Conservation (phyloP, 2,329 filamentous ascomycete genomes). For the Scorias spongiosa region DNA sequence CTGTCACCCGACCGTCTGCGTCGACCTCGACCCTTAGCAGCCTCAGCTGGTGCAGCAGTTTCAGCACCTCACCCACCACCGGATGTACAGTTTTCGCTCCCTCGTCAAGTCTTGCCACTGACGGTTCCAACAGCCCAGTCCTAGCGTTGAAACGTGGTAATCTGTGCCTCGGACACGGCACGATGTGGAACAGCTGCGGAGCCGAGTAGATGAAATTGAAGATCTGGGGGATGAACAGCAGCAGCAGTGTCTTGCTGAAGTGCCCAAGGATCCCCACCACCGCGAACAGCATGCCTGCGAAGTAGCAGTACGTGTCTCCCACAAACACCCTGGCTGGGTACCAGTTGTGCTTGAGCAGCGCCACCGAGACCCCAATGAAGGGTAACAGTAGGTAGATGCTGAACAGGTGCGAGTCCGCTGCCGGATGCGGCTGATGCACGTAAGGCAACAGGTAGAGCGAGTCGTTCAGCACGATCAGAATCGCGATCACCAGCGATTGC, state of each 20-base stretch:
- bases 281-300: conserved; percentile 97
- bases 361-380: conserved; percentile 81
- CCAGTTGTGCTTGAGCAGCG: conserved; percentile 84
- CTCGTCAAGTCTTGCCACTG: conserved; percentile 52
- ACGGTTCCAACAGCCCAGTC: conserved; percentile 74
- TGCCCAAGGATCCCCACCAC: conserved; percentile 93
- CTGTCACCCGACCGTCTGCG: conserved; percentile 52
- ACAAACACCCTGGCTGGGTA: conserved; percentile 92
- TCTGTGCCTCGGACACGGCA: conserved; percentile 86
- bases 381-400: conserved; percentile 88
- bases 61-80: conserved; percentile 47
- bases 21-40: conserved; percentile 56
- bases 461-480: conserved; percentile 75
- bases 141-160: conserved; percentile 77
- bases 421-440: conserved; percentile 67
- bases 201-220: conserved; percentile 93
- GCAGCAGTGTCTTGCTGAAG: conserved; percentile 89
- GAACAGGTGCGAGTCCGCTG: conserved; percentile 90
- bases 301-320: conserved; percentile 98
- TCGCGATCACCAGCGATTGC: conserved; percentile 80
- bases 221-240: conserved; percentile 83
- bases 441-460: conserved; percentile 58
- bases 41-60: conserved; percentile 50
- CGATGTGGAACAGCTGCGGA: conserved; percentile 76
- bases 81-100: conserved; percentile 49